phyloP scores from a whole-genome alignment of 208 protist species.

The Leishmania braziliensis region DNA sequence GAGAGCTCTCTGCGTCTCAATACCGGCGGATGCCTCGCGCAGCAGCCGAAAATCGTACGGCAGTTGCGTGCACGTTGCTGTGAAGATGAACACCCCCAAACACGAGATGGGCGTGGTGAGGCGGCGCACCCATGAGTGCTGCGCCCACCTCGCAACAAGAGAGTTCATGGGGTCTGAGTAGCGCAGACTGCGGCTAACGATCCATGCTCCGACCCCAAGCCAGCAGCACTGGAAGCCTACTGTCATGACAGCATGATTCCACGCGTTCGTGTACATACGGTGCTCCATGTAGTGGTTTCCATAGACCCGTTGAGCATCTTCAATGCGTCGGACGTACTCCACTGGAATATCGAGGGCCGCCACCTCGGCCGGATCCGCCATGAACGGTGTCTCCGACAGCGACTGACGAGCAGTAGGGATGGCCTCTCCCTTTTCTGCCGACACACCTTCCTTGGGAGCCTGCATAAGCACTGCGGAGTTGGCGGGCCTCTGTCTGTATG shows the following conservation, averaged over 20 bases:
- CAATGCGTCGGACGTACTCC: slow-evolving; percentile 67
- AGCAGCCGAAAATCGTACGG: slow-evolving; percentile 54
- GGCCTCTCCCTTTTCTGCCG: not conserved
- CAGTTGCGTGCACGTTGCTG: slow-evolving; percentile 50
- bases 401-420: not conserved
- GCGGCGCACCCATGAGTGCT: slow-evolving; percentile 42
- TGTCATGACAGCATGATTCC: slow-evolving; percentile 43
- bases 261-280: slow-evolving; percentile 32
- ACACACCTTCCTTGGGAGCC: not conserved
- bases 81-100: slow-evolving; percentile 51
- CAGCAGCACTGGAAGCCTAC: slow-evolving; percentile 64
- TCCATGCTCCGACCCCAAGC: slow-evolving; percentile 64
- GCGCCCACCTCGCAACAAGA: slow-evolving; percentile 48
- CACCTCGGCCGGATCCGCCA: slow-evolving; percentile 45
- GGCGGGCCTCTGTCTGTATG: too few species aligned
- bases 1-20: slow-evolving; percentile 35
- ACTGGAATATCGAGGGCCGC: slow-evolving; percentile 46
- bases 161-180: slow-evolving; percentile 81
- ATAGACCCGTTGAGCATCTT: slow-evolving; percentile 67
- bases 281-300: slow-evolving; percentile 55
- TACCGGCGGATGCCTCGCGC: slow-evolving; percentile 26
- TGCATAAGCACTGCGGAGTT: not conserved
- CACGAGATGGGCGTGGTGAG: slow-evolving; percentile 68
- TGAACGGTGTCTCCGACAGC: slow-evolving; percentile 59
- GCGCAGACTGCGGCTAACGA: slow-evolving; percentile 59